Evolutionary conservation across 257 asterid genomes (phyloP), one percentile per base, ranked within the genome.

Genomic region (Vinca minor): DNA sequence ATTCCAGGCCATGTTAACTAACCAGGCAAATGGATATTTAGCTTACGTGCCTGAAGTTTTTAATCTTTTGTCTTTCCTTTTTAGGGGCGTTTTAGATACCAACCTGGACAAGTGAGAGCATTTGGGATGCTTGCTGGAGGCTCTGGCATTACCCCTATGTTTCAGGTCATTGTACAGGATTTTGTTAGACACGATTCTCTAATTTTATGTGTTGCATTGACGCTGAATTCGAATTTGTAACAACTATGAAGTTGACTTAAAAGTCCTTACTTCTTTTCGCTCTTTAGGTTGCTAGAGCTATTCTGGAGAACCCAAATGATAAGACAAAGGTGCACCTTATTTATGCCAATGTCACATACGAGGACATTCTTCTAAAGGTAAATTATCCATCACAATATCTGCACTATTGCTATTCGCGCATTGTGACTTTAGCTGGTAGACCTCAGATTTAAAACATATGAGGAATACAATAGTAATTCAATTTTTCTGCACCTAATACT

Each of bases 341-440:
- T 26, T 92, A 92, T 76, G 98, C 96, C 68, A 92, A 92, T 77
- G 96, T 92, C 61, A 80, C 96, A 6, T 68, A 64, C 14, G 98
- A 92, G 56, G 98, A 89, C 78, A 89, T 92, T 82, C 85, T 92
- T 68, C 68, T 89, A 48, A 92, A 92, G 98, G 98, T 92, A 77
- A 64, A 58, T 4, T 38, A 7, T 23, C 46, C 41, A 29, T 50
- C 15, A 49, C 18, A 54, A 0, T 64, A 5, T 54, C 25, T 48
- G 18, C 25, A 12, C 42, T 21, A 34, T 14, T 48, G 31, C 35
- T 13, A 4, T 57, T 55, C 12, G 28, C 4, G 9, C 5, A 29
- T 29, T 41, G 64, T 21, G 6, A 25, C 34, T 36, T 35, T 14
- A 56, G 21, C 50, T 38, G 65, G 39, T 23, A 47, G 32, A 49